phyloP scores from a whole-genome alignment of 1,284 basidiomycete genomes.

The Ganoderma resinaceum region DNA sequence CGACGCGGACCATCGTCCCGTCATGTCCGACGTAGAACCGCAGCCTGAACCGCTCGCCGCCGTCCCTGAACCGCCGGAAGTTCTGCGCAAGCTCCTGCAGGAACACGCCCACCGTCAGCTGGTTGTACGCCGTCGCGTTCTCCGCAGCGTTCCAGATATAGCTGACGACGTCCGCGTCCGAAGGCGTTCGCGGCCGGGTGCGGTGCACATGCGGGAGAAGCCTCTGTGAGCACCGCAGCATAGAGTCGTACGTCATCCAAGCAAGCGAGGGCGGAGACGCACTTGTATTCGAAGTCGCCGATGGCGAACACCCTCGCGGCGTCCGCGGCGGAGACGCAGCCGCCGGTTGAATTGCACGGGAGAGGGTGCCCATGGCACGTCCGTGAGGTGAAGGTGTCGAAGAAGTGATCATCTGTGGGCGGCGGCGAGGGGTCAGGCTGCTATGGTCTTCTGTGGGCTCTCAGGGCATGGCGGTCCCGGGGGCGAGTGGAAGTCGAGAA shows the following conservation, averaged over 20 bases:
- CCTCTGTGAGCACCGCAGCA: not conserved
- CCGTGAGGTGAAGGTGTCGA: slow-evolving; percentile 58
- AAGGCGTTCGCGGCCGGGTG: not conserved
- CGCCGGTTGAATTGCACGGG: slow-evolving; percentile 54
- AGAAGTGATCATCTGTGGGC: slow-evolving; percentile 47
- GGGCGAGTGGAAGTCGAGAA: slow-evolving; percentile 1
- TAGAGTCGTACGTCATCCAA: not conserved
- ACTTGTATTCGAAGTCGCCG: slow-evolving; percentile 61
- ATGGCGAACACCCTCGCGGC: slow-evolving; percentile 51
- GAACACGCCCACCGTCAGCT: slow-evolving; percentile 53
- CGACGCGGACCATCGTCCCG: slow-evolving; percentile 57
- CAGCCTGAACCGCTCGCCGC: slow-evolving; percentile 46
- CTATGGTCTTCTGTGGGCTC: slow-evolving; percentile 2
- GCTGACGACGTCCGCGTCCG: slow-evolving; percentile 35
- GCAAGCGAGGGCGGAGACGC: slow-evolving; percentile 22
- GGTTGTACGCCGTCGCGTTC: slow-evolving; percentile 52
- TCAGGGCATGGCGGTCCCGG: slow-evolving; percentile 2
- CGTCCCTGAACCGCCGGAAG: slow-evolving; percentile 42
- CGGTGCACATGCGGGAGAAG: not conserved
- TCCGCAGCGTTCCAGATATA: slow-evolving; percentile 59
- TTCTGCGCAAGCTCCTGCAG: slow-evolving; percentile 44
- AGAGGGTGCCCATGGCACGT: slow-evolving; percentile 56
- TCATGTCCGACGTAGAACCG: slow-evolving; percentile 59
- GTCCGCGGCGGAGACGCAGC: slow-evolving; percentile 52
- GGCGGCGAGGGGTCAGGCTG: slow-evolving; percentile 3